Evolutionary conservation across 2,329 filamentous ascomycete species (phyloP).

Genomic region (Scedosporium dehoogii): DNA sequence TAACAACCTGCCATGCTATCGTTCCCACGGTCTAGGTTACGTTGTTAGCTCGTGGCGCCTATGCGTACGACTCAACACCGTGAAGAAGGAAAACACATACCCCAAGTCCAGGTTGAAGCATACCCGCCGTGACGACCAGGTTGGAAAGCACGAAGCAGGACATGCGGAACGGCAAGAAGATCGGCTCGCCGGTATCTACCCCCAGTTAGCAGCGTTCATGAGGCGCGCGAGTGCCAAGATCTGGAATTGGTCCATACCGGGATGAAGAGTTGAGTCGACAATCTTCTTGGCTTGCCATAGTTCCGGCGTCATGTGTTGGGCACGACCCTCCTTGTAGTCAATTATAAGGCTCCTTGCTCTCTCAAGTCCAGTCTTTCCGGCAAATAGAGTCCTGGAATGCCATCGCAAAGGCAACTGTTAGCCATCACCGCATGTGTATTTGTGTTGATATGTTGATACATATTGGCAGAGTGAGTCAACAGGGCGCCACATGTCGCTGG

Average conservation of each 20-base stretch:
- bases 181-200: constrained; percentile 80
- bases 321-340: constrained; percentile 77
- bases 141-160: constrained; percentile 91
- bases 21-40: constrained; percentile 61
- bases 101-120: constrained; percentile 82
- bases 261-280: constrained; percentile 91
- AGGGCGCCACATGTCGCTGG: background rate
- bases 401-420: background rate
- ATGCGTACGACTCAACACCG: background rate
- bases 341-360: constrained; percentile 74
- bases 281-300: constrained; percentile 96
- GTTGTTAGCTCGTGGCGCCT: background rate
- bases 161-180: constrained; percentile 95
- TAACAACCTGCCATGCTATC: constrained; percentile 87
- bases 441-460: background rate
- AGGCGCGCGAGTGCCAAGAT: background rate
- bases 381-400: constrained; percentile 66
- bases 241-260: constrained; percentile 47
- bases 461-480: background rate
- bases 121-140: constrained; percentile 86
- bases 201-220: background rate
- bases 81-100: constrained; percentile 29
- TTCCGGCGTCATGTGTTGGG: constrained; percentile 74
- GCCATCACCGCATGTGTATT: background rate
- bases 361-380: constrained; percentile 68